Evolutionary conservation across 1,139 yeast genomes (phyloP).

Genomic region (Suhomyces coccinellae): DNA sequence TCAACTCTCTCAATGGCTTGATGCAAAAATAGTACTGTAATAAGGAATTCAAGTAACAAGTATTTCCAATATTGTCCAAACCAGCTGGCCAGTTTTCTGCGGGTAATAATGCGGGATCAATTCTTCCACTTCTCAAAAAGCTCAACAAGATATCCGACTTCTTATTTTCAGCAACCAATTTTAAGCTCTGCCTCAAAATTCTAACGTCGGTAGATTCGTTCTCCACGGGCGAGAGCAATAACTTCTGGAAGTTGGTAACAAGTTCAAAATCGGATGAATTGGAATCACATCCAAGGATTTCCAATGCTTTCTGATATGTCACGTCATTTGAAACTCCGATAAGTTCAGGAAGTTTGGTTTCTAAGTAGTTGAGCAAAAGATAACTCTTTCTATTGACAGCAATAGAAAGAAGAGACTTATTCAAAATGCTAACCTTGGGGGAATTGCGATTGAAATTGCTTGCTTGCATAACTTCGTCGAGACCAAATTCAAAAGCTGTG

Average conservation of each 20-base stretch:
- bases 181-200: slow-evolving; percentile 51
- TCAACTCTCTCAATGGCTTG: slow-evolving; percentile 71
- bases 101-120: slow-evolving; percentile 62
- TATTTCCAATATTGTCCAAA: slow-evolving; percentile 88
- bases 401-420: slow-evolving; percentile 41
- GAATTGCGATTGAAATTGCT: slow-evolving; percentile 50
- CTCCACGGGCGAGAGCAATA: slow-evolving; percentile 19
- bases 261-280: slow-evolving; percentile 57
- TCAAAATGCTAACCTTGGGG: slow-evolving; percentile 42
- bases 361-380: slow-evolving; percentile 48
- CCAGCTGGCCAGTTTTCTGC: slow-evolving; percentile 85
- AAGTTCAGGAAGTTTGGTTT: slow-evolving; percentile 41
- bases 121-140: slow-evolving; percentile 56
- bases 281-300: slow-evolving; percentile 42
- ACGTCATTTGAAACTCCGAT: slow-evolving; percentile 18
- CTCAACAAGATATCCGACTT: slow-evolving; percentile 54
- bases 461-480: slow-evolving; percentile 61
- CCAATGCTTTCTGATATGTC: slow-evolving; percentile 38
- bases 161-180: slow-evolving; percentile 46
- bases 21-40: slow-evolving; percentile 88
- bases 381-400: slow-evolving; percentile 44
- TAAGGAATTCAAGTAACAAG: slow-evolving; percentile 89
- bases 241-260: slow-evolving; percentile 53
- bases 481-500: slow-evolving; percentile 66
- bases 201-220: slow-evolving; percentile 39